Base-by-base conservation (phyloP, 139 green algal species). In the Desmodesmus armatus region DNA sequence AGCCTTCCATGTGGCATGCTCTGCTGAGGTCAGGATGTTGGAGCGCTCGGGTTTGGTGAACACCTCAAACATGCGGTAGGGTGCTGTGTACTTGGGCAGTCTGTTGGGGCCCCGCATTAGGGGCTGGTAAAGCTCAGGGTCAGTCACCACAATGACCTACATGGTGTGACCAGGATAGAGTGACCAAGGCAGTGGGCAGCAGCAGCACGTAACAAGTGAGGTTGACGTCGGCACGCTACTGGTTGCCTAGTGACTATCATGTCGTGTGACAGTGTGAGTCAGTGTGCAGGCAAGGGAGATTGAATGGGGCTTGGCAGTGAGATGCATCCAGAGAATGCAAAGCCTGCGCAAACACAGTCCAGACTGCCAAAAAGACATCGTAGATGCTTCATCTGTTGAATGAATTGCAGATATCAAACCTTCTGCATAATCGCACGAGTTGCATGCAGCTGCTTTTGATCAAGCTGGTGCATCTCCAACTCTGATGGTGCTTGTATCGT, bases 51-150 rank as follows among this genome's bases (percentile, higher is more conserved):
- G 78, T 29, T 60, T 72, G 9, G 25, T 25, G 35, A 84, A 84
- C 78, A 83, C 76, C 23, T 82, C 70, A 76, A 89, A 82, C 78
- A 78, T 89, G 4, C 7, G 23, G 85, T 86, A 86, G 1, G 77
- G 29, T 17, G 13, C 13, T 41, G 71, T 62, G 58, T 86, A 78
- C 70, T 87, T 87, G 2, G 67, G 43, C 21, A 85, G 78, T 40
- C 55, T 75, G 78, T 9, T 44, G 41, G 53, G 60, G 2, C 66
- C 71, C 9, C 66, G 44, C 39, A 88, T 51, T 63, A 85, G 29
- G 37, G 41, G 60, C 33, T 62, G 29, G 33, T 78, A 78, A 21
- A 65, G 23, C 43, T 88, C 84, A 47, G 84, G 76, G 37, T 81
- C 51, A 3, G 72, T 76, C 9, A 89, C 44, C 9, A 85, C 60